Percentiles rank a stretch among this genome's conserved stretches.
Conservation (phyloP, 768 basidiomycete species). For the Chiua virens region DNA sequence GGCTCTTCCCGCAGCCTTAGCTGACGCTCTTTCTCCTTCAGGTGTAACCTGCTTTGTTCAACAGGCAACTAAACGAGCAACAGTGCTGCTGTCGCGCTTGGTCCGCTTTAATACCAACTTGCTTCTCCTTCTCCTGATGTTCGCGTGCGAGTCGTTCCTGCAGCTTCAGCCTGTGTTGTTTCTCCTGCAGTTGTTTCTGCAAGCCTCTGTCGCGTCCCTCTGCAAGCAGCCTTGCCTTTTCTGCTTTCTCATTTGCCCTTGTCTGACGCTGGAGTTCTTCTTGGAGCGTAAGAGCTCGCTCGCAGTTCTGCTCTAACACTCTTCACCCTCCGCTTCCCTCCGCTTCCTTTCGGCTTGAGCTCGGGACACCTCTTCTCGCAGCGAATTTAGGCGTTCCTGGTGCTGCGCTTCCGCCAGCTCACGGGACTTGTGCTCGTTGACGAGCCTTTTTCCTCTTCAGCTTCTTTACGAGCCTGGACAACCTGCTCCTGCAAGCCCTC, state of each 20-base stretch:
- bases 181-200: not conserved
- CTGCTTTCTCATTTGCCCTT: conserved; percentile 24
- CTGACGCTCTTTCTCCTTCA: conserved; percentile 24
- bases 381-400: conserved; percentile 27
- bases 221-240: conserved; percentile 14
- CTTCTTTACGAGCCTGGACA: conserved; percentile 23
- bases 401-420: conserved; percentile 29
- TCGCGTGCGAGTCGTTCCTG: too few species aligned
- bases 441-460: conserved; percentile 27
- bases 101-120: too few species aligned
- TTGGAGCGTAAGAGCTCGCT: conserved; percentile 29
- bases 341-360: conserved; percentile 23
- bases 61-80: conserved; percentile 15
- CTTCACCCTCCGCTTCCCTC: conserved; percentile 22
- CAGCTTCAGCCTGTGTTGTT: too few species aligned
- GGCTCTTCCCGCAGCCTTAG: conserved; percentile 26
- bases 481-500: conserved; percentile 30
- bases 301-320: conserved; percentile 26
- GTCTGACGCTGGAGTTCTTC: conserved; percentile 28
- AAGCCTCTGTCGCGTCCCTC: conserved; percentile 29
- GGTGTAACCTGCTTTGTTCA: too few species aligned
- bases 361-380: conserved; percentile 28
- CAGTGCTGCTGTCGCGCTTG: too few species aligned
- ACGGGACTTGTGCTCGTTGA: conserved; percentile 30
- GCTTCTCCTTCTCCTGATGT: too few species aligned